phyloP scores from a whole-genome alignment of 805 yeast genomes.

The Priceomyces melissophilus region DNA sequence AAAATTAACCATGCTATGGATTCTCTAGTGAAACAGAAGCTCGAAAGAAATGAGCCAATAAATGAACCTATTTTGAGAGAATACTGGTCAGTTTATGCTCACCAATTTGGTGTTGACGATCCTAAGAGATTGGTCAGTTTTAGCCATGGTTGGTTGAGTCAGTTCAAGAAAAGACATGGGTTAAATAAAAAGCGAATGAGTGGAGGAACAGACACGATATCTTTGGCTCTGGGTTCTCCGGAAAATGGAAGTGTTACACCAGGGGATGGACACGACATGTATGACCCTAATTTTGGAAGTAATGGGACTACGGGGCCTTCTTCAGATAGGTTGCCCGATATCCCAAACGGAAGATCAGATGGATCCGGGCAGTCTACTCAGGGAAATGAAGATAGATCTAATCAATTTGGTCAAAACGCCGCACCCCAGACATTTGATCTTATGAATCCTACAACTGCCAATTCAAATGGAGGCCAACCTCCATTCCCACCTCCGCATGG shows the following conservation, averaged over 20 bases:
- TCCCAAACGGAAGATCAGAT: constrained; percentile 3
- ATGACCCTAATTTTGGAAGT: constrained; percentile 13
- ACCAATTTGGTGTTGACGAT: constrained; percentile 54
- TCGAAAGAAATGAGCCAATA: constrained; percentile 43
- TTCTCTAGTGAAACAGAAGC: constrained; percentile 43
- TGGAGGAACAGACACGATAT: constrained; percentile 6
- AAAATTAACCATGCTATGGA: constrained; percentile 61
- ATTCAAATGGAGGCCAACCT: constrained; percentile 15
- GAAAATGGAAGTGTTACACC: neutral
- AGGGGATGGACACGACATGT: constrained; percentile 11
- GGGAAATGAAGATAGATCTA: constrained; percentile 7
- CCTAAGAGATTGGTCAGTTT: constrained; percentile 54
- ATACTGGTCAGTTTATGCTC: constrained; percentile 55
- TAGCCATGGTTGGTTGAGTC: constrained; percentile 63
- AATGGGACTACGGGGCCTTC: constrained; percentile 5
- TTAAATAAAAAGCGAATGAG: constrained; percentile 33
- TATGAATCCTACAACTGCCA: constrained; percentile 15
- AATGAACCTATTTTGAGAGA: constrained; percentile 55
- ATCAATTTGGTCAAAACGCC: constrained; percentile 7
- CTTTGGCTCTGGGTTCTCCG: constrained; percentile 1
- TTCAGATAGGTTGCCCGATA: constrained; percentile 4
- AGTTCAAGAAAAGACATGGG: constrained; percentile 58
- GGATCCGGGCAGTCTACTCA: constrained; percentile 2
- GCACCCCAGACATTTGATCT: constrained; percentile 15
- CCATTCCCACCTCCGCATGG: constrained; percentile 24